Evolutionary conservation across 768 basidiomycete species (phyloP), one percentile per base, ranked within the genome.

Genomic region (Boletus subcaerulescens): DNA sequence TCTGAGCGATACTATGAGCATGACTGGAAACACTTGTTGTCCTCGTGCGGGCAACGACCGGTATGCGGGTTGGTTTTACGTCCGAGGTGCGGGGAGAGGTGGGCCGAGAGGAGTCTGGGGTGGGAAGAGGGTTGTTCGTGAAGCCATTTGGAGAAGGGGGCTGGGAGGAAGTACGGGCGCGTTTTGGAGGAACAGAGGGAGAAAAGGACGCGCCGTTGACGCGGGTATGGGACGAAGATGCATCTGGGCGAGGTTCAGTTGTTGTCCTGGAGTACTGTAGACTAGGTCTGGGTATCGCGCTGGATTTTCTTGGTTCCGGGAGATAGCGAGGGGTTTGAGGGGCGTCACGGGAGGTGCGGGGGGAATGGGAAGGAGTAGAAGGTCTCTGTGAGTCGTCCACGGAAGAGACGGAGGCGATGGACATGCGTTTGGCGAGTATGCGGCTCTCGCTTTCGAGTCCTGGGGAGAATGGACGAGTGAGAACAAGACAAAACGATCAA

Each of bases 371-470:
- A 43, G 58, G 66, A 36, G 53, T 56, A 22, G 55, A 42, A 44
- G 68, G 59, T 36, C 62, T 61, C 35, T 56, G 60, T n/a, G 64
- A 50, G 57, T 82, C 81, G 64, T 83, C 82, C 43, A 69, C 61
- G 15, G 84, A 84, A 24, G 80, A 74, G 36, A 87, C 76, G 50
- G 89, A 90, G 26, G 87, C 77, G 55, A 85, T 81, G 35, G 90
- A 91, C 68, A 92, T 82, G 56, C 90, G 85, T 59, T 82, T 85
- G 32, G 89, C 76, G 50, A 93, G 77, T n/a, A 83, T 82, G 36
- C 85, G 80, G 63, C 89, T 91, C 74, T 93, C 91, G 57, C 75
- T 80, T 72, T 93, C 84, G 18, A 93, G 81, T 52, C 91, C 91
- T 93, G 63, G 39, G 39, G 15, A 43, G 12, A 26, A 29, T 45